Base-by-base conservation (phyloP, 305 asterid species). In the Plantago coronopus region DNA sequence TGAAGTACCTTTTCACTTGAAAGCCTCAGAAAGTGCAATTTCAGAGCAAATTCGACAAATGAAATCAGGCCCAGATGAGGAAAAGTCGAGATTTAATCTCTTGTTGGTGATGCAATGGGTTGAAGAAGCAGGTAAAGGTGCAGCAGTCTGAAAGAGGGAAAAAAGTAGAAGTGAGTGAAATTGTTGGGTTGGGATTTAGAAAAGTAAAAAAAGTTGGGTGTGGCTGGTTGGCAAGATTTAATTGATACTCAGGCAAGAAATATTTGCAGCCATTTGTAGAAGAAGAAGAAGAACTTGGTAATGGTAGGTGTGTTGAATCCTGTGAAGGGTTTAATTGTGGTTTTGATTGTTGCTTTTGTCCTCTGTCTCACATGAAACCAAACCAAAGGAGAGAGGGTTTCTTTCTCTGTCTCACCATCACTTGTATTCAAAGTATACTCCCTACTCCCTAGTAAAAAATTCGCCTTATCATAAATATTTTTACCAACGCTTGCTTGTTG, bases 1-100 rank as follows among this genome's bases (percentile, higher is more conserved):
- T 51, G 27, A 51, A 17, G 14, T 48, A 62, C 72, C 67, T 59
- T 61, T 58, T 17, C 48, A 37, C 63, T 43, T 43, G 47, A 61
- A 74, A 53, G 29, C 53, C 45, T 56, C 45, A 22, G 9, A 64
- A 61, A 43, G 56, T 40, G 17, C 37, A 65, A 56, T 43, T 19
- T 51, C 47, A 42, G n/a, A 59, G 49, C 59, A 53, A 44, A 53
- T 55, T 66, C 67, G 73, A 74, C 76, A 62, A 69, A 65, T 65
- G 66, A 74, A 27, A 17, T 1, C 46, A 74, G 57, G 21, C 69
- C 67, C 61, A 69, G 72, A 56, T 50, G 25, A 65, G 20, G 13
- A 62, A 61, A 62, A 22, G 13, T 50, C 29, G 53, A 66, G 69
- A 29, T 29, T 29, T 29, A 29, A 29, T 27, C 31, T 9, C 8